These are phyloP conservation scores for Agaricales sp. DNA, from an alignment of 1,284 basidiomycete species.

Conservation along the genomic window DNA sequence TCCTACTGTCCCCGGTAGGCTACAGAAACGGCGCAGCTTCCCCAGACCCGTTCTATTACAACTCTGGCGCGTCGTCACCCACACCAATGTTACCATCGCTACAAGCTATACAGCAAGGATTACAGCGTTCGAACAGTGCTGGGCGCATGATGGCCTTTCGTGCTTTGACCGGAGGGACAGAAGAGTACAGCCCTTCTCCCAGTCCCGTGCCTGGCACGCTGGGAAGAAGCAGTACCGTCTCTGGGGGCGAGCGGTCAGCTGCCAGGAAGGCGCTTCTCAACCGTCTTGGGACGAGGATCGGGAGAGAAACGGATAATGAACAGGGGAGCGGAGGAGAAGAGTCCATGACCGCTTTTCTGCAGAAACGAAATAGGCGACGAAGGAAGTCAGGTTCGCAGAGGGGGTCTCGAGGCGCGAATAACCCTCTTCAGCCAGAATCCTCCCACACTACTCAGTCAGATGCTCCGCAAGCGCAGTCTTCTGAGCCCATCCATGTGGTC, in stretches of 20 bases:
- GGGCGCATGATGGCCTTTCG: background rate
- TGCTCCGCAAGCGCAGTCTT: no score
- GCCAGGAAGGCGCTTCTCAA: constrained; percentile 57
- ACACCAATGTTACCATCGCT: background rate
- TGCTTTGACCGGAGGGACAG: constrained; percentile 45
- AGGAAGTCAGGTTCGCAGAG: background rate
- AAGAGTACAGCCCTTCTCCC: constrained; percentile 22
- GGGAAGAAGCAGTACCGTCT: constrained; percentile 66
- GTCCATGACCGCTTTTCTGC: background rate
- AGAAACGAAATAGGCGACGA: background rate
- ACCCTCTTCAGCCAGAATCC: background rate
- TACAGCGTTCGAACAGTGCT: background rate
- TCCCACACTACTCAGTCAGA: background rate
- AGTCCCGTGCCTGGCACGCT: constrained; percentile 39
- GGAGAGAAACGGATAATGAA: background rate
- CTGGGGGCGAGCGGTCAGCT: constrained; percentile 64
- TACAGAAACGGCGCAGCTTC: background rate
- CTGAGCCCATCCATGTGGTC: background rate
- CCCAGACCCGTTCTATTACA: background rate
- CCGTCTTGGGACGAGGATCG: constrained; percentile 42
- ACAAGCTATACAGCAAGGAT: background rate
- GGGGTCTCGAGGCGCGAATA: background rate
- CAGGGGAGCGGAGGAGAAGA: background rate
- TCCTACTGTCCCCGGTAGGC: background rate
- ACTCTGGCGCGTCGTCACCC: background rate